Conservation (phyloP, 805 yeast species). For the Wickerhamomyces sydowiorum region DNA sequence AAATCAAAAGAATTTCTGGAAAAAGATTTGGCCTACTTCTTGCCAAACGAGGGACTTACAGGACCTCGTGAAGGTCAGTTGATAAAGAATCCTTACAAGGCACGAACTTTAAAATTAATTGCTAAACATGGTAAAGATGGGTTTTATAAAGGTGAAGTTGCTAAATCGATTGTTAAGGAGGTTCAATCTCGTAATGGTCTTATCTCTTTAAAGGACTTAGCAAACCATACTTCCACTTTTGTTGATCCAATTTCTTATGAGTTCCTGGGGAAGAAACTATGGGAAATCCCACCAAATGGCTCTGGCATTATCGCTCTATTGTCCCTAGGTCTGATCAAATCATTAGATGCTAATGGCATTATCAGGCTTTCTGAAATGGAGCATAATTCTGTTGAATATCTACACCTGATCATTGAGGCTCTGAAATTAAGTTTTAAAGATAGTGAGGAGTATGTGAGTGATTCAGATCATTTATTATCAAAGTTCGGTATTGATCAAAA, state of each 20-base stretch:
- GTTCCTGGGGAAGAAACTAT: slow-evolving; percentile 48
- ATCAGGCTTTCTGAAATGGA: slow-evolving; percentile 36
- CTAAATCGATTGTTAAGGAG: slow-evolving; percentile 54
- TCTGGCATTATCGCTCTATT: slow-evolving; percentile 74
- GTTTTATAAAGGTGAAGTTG: slow-evolving; percentile 67
- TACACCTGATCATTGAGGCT: slow-evolving; percentile 66
- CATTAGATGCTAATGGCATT: slow-evolving; percentile 40
- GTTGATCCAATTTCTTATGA: slow-evolving; percentile 59
- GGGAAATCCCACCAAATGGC: slow-evolving; percentile 86
- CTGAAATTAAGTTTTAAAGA: slow-evolving; percentile 69
- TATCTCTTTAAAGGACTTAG: slow-evolving; percentile 49
- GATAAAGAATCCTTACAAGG: slow-evolving; percentile 45
- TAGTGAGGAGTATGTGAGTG: slow-evolving; percentile 69
- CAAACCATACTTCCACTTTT: slow-evolving; percentile 50
- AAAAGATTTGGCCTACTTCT: slow-evolving; percentile 26
- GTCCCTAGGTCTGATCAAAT: slow-evolving; percentile 60
- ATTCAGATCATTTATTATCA: slow-evolving; percentile 38
- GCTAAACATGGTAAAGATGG: slow-evolving; percentile 57
- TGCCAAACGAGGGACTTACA: slow-evolving; percentile 30
- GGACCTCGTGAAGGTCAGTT: slow-evolving; percentile 59
- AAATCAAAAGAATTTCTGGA: slow-evolving; percentile 25
- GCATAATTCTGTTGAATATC: slow-evolving; percentile 67
- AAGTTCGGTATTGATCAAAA: slow-evolving; percentile 26
- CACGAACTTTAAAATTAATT: slow-evolving; percentile 44
- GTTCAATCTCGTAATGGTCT: slow-evolving; percentile 50